phyloP scores from a whole-genome alignment of 2,329 filamentous ascomycete genomes.

The Mycosphaerella arachidis region DNA sequence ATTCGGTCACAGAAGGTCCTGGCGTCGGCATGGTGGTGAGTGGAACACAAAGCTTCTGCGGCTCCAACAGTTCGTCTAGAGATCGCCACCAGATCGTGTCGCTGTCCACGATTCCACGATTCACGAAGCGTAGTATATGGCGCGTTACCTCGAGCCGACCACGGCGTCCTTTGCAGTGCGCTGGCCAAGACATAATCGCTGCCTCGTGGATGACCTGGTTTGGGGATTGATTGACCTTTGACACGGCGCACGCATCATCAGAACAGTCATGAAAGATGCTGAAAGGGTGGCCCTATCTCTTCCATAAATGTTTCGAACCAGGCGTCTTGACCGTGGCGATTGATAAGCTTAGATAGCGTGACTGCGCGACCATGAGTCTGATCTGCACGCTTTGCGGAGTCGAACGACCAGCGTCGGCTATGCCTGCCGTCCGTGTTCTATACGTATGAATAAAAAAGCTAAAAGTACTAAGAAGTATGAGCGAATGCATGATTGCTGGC shows the following conservation, averaged over 20 bases:
- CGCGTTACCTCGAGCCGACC: neutral
- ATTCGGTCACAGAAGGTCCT: neutral
- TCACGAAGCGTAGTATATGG: neutral
- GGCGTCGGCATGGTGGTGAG: neutral
- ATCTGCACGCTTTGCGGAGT: neutral
- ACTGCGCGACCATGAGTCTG: neutral
- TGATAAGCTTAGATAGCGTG: neutral
- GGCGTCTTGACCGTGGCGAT: neutral
- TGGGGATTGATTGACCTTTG: neutral
- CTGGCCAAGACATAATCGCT: neutral
- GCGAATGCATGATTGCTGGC: neutral
- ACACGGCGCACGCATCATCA: neutral
- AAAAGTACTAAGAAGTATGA: neutral
- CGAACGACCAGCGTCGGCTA: neutral
- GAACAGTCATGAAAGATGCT: neutral
- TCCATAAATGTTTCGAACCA: neutral
- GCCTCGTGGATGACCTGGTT: neutral
- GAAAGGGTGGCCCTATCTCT: neutral
- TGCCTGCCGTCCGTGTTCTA: neutral
- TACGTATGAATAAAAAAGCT: conserved; percentile 2
- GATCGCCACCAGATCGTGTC: neutral
- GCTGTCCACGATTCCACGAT: neutral
- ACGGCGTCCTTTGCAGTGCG: neutral
- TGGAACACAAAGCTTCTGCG: neutral
- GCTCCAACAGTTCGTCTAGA: neutral